A percentile compares a stretch with the other conserved stretches of the same genome.
Evolutionary conservation across 768 basidiomycete genomes (phyloP).

Genomic region (Psilocybe azurescens): DNA sequence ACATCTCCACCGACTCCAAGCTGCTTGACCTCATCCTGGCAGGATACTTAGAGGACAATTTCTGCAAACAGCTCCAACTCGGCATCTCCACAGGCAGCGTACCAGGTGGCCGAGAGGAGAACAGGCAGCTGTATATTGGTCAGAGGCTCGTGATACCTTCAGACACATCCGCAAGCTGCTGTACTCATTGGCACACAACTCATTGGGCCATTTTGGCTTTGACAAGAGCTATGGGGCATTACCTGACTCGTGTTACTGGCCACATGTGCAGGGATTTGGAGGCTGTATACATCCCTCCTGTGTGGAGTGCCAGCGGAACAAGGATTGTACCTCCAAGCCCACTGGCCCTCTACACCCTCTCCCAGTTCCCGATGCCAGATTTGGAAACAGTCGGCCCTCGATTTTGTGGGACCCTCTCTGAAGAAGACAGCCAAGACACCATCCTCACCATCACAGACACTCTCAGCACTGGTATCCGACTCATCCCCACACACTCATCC

Average conservation of each 20-base stretch:
- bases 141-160: conserved; percentile 27
- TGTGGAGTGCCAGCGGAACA: conserved; percentile 42
- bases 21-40: background rate
- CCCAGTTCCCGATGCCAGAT: conserved; percentile 17
- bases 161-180: conserved; percentile 20
- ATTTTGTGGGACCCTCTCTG: conserved; percentile 37
- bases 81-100: background rate
- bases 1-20: background rate
- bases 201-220: conserved; percentile 38
- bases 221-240: conserved; percentile 35
- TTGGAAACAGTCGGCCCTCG: conserved; percentile 17
- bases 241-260: conserved; percentile 34
- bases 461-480: conserved; percentile 26
- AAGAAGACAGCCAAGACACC: conserved; percentile 30
- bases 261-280: conserved; percentile 39
- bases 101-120: background rate
- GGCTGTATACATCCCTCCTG: conserved; percentile 36
- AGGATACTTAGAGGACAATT: conserved; percentile 2
- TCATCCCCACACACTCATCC: conserved; percentile 18
- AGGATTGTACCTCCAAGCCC: conserved; percentile 29
- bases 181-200: conserved; percentile 33
- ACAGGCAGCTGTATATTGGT: conserved; percentile 29
- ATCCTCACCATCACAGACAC: conserved; percentile 30
- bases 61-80: background rate
- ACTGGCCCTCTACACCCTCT: conserved; percentile 38